These are phyloP conservation scores for Gossypium sturtianum DNA, from an alignment of 345 rosid genomes.

Conservation along the genomic window DNA sequence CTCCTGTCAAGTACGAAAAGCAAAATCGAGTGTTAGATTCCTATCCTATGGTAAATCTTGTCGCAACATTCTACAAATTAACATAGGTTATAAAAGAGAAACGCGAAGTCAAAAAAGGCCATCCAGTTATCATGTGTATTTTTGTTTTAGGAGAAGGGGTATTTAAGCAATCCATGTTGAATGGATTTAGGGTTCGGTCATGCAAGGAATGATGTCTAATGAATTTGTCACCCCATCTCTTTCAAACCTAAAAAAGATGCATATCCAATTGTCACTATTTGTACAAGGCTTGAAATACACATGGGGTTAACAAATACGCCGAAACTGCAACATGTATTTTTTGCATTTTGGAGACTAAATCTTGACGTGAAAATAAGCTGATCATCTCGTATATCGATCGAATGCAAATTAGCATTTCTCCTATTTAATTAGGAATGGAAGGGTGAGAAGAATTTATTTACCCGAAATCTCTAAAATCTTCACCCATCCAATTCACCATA, in stretches of 20 bases:
- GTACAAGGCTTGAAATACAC: background rate
- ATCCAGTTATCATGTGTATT: background rate
- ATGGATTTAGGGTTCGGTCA: background rate
- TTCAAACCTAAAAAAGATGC: no score
- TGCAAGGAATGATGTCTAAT: no score
- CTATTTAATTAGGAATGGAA: background rate
- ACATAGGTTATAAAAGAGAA: background rate
- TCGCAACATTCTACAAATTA: background rate
- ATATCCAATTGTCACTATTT: background rate
- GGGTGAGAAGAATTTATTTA: slow-evolving; percentile 8
- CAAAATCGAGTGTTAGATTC: background rate
- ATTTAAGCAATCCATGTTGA: background rate
- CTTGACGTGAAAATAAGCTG: background rate
- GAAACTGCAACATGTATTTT: background rate
- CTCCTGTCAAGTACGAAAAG: slow-evolving; percentile 18
- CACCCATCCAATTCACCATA: slow-evolving; percentile 49
- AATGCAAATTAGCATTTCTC: background rate
- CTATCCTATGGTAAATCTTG: background rate
- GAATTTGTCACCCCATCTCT: no score
- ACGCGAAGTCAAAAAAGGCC: background rate
- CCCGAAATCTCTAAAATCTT: slow-evolving; percentile 57
- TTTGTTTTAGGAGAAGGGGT: background rate
- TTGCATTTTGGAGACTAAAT: background rate
- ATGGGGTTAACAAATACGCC: background rate
- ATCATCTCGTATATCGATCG: no score